Base-by-base conservation (phyloP, 2,329 filamentous ascomycete genomes). In the Ophiostoma himal-ulmi region DNA sequence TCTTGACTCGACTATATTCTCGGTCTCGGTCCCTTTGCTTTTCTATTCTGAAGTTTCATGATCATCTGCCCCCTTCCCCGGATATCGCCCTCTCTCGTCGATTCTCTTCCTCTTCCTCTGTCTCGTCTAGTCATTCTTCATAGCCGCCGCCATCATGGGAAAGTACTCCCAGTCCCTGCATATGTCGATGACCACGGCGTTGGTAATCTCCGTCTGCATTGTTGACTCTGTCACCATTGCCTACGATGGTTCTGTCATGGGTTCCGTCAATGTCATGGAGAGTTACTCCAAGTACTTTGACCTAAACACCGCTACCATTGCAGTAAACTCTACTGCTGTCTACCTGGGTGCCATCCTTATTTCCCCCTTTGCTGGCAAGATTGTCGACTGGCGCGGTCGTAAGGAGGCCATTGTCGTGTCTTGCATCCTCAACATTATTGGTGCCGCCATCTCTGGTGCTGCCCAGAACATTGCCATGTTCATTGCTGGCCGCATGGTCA, bases 241-340 rank as follows among this genome's bases (percentile, higher is more conserved):
- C n/a, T 79, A 77, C 69, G 76, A 79, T 70, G 74, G 75, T 65
- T 78, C 77, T 17, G 62, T 79, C 22, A 79, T 80, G 78, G 76
- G 76, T 57, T 74, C 73, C 41, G 71, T 80, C 64, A 79, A 79
- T 67, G 76, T 79, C n/a, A 75, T 80, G 76, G 75, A 76, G 13
- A 73, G 74, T 2, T 80, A 80, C 72, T 69, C 68, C 3, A 72
- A 74, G 14, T 80, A 79, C 70, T 80, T 80, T 71, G 44, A 74
- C 14, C 72, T 80, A n/a, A 76, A 72, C 10, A 79, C 77, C 0
- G 75, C 77, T 5, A 79, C 77, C 17, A 77, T 73, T 22, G 76
- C 76, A 7, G 70, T 79, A 44, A 79, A 79, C 72, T 76, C 76
- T 7, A 73, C 75, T 0, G 74, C 75, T 10, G 72, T 73, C 8